Evolutionary conservation across 2,329 filamentous ascomycete species (phyloP).

Genomic region (Exophiala dermatitidis): DNA sequence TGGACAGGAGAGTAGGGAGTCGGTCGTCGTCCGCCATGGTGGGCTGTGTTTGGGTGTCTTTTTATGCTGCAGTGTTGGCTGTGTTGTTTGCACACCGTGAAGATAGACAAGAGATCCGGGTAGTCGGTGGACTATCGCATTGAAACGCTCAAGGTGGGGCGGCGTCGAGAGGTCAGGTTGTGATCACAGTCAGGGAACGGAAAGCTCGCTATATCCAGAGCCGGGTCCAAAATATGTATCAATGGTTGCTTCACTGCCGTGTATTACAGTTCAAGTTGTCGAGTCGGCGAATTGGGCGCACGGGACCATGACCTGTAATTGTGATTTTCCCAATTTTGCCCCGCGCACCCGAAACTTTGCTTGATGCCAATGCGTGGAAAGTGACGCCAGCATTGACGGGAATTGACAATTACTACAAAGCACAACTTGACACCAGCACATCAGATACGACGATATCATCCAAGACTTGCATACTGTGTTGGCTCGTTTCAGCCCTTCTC

Average conservation of each 20-base stretch:
- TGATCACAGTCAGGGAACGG: too few species aligned
- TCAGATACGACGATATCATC: too few species aligned
- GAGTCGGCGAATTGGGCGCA: background rate
- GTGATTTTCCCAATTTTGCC: background rate
- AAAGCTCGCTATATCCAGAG: too few species aligned
- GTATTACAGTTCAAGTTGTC: too few species aligned
- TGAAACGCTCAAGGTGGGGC: background rate
- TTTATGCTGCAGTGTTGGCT: background rate
- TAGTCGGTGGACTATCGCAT: background rate
- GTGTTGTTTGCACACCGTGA: background rate
- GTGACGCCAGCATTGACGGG: background rate
- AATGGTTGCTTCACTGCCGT: too few species aligned
- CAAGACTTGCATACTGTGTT: too few species aligned
- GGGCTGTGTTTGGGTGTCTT: background rate
- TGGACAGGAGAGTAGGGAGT: constrained; percentile 23
- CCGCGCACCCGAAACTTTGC: background rate
- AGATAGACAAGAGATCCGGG: background rate
- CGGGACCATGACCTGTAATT: background rate
- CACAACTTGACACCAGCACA: background rate
- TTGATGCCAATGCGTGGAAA: background rate
- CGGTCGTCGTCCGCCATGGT: constrained; percentile 25
- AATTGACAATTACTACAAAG: background rate
- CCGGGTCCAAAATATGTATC: too few species aligned
- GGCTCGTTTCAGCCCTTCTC: too few species aligned
- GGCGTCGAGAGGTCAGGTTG: too few species aligned